Evolutionary conservation across 116 monocot species (phyloP).

Genomic region (Posidonia oceanica): DNA sequence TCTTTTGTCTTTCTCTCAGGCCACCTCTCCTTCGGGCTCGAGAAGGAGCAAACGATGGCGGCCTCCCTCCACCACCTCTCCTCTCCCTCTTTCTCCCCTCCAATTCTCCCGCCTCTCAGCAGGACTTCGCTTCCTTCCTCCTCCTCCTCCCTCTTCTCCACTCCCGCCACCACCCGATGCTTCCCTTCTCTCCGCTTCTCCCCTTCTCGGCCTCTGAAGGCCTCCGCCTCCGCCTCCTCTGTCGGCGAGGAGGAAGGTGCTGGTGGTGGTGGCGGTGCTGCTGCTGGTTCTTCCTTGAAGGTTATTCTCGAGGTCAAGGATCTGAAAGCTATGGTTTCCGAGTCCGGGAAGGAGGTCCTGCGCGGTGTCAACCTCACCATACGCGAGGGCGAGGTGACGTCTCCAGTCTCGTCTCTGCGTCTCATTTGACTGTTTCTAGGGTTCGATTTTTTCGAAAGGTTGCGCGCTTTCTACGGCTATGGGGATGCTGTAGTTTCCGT

Average conservation of each 20-base stretch:
- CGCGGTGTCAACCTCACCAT: constrained; percentile 90
- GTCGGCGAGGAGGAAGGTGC: constrained; percentile 10
- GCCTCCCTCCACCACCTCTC: background rate
- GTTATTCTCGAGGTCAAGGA: constrained; percentile 66
- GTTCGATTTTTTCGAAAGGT: too few species aligned
- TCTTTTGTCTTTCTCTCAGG: too few species aligned
- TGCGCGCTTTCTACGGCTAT: too few species aligned
- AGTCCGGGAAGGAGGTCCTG: constrained; percentile 57
- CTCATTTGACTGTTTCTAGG: background rate
- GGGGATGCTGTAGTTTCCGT: too few species aligned
- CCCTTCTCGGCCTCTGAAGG: background rate
- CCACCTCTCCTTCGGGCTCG: too few species aligned
- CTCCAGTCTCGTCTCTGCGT: background rate
- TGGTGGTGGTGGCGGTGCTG: too few species aligned
- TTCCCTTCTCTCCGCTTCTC: background rate
- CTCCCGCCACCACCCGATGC: background rate
- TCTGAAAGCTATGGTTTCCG: constrained; percentile 60
- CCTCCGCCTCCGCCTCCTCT: constrained; percentile 17
- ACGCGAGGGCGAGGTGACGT: constrained; percentile 66
- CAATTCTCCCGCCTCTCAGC: background rate
- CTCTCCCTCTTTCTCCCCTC: background rate
- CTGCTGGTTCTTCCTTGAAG: constrained; percentile 9
- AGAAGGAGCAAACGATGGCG: background rate
- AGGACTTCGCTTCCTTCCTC: background rate
- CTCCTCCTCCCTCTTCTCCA: background rate